These are phyloP conservation scores for Calocybe cyanea DNA, from an alignment of 768 basidiomycete genomes.

Conservation along the genomic window DNA sequence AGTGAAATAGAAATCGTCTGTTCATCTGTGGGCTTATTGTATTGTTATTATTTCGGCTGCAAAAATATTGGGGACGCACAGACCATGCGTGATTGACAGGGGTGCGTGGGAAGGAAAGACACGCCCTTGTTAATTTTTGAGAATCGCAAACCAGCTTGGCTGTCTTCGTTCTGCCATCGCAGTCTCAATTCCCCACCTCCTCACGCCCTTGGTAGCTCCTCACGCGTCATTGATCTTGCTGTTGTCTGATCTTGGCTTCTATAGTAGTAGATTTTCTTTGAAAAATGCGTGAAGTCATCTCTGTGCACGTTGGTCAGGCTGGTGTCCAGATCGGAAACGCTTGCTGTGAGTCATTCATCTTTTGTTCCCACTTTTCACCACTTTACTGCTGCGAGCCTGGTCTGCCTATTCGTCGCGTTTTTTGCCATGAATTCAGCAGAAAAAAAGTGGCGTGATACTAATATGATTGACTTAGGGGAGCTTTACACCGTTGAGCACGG, in stretches of 20 bases:
- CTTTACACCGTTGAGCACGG: slow-evolving; percentile 98
- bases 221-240: slow-evolving; percentile 19
- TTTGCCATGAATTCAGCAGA: neutral
- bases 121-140: slow-evolving; percentile 36
- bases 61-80: slow-evolving; percentile 30
- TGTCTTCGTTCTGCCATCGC: slow-evolving; percentile 43
- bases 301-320: slow-evolving; percentile 95
- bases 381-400: slow-evolving; percentile 9
- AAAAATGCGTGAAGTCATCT: slow-evolving; percentile 90
- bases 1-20: too few relatives aligned
- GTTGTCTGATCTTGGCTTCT: slow-evolving; percentile 17
- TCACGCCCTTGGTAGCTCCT: slow-evolving; percentile 24
- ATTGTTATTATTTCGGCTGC: slow-evolving; percentile 5
- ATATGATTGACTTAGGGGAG: slow-evolving; percentile 63
- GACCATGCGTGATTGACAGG: slow-evolving; percentile 34
- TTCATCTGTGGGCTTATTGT: slow-evolving; percentile 18
- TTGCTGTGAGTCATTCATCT: slow-evolving; percentile 66
- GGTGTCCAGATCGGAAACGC: slow-evolving; percentile 94
- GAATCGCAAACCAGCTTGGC: slow-evolving; percentile 40
- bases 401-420: slow-evolving; percentile 13
- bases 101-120: slow-evolving; percentile 34
- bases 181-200: slow-evolving; percentile 21
- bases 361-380: slow-evolving; percentile 4
- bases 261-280: slow-evolving; percentile 16
- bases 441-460: slow-evolving; percentile 20